phyloP scores from a whole-genome alignment of 202 grass and related monocot genomes.

The Panicum virgatum region DNA sequence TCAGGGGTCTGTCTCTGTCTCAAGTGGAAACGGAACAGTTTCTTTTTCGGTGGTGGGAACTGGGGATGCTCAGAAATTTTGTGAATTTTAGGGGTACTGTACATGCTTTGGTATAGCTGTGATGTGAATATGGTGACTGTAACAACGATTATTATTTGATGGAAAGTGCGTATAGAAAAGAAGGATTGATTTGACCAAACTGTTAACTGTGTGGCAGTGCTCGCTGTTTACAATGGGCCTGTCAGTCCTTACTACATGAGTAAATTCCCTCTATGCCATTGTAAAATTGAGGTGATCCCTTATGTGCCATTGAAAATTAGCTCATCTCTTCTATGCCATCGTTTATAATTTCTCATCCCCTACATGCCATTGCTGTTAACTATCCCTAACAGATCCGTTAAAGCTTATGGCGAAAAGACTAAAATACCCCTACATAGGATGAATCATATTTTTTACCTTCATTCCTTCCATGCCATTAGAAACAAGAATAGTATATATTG shows the following conservation, averaged over 20 bases:
- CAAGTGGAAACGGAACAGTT: neutral
- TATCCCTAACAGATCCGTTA: too few species aligned
- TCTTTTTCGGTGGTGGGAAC: neutral
- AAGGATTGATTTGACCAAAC: neutral
- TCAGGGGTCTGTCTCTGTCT: neutral
- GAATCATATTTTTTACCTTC: too few species aligned
- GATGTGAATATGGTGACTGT: neutral
- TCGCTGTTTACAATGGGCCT: neutral
- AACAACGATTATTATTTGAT: neutral
- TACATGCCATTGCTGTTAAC: too few species aligned
- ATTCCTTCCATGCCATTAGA: too few species aligned
- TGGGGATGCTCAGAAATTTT: neutral
- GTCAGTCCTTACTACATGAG: neutral
- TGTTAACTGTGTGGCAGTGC: neutral
- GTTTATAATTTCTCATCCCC: too few species aligned
- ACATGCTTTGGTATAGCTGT: neutral
- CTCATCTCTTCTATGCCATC: too few species aligned
- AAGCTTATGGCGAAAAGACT: too few species aligned
- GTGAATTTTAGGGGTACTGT: neutral
- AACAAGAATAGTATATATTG: too few species aligned
- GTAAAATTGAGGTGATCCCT: too few species aligned
- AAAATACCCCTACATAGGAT: too few species aligned
- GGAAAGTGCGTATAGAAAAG: constrained; percentile 3
- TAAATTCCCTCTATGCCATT: too few species aligned
- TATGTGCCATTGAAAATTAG: too few species aligned